Conservation (phyloP, 2,329 filamentous ascomycete genomes). For the Nemania sp. region DNA sequence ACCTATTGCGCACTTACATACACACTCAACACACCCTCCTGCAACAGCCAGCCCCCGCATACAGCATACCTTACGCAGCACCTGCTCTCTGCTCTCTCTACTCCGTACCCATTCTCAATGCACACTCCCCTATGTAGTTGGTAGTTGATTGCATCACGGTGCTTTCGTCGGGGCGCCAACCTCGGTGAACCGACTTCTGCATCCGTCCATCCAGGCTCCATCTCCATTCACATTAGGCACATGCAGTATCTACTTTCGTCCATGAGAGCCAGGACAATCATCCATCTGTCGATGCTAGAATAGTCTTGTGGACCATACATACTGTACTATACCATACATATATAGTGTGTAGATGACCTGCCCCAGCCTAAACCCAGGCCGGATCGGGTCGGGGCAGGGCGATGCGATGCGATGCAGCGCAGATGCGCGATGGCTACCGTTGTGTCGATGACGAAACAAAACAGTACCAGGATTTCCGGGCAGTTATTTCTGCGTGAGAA, state of each 20-base stretch:
- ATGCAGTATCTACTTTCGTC: conserved; percentile 15
- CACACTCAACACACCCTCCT: not conserved
- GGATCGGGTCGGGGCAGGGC: not conserved
- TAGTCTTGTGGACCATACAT: too few species aligned
- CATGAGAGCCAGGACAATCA: not conserved
- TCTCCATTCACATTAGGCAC: conserved; percentile 13
- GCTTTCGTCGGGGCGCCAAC: conserved; percentile 3
- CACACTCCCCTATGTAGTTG: conserved; percentile 5
- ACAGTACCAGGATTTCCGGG: too few species aligned
- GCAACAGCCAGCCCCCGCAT: not conserved
- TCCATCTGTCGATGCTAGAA: not conserved
- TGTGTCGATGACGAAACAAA: not conserved
- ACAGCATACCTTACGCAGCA: conserved; percentile 1
- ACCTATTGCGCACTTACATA: not conserved
- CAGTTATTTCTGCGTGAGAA: too few species aligned
- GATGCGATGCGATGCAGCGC: conserved; percentile 10
- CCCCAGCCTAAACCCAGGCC: too few species aligned
- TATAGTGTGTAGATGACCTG: too few species aligned
- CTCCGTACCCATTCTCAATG: too few species aligned
- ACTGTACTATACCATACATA: too few species aligned
- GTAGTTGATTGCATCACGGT: conserved; percentile 15
- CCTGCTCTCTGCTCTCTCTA: conserved; percentile 5
- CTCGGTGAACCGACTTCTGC: conserved; percentile 4
- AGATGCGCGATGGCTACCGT: conserved; percentile 3
- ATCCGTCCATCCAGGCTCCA: conserved; percentile 12